Evolutionary conservation across 352 stramenopile genomes (phyloP).

Genomic region (Globisporangium alternatum): DNA sequence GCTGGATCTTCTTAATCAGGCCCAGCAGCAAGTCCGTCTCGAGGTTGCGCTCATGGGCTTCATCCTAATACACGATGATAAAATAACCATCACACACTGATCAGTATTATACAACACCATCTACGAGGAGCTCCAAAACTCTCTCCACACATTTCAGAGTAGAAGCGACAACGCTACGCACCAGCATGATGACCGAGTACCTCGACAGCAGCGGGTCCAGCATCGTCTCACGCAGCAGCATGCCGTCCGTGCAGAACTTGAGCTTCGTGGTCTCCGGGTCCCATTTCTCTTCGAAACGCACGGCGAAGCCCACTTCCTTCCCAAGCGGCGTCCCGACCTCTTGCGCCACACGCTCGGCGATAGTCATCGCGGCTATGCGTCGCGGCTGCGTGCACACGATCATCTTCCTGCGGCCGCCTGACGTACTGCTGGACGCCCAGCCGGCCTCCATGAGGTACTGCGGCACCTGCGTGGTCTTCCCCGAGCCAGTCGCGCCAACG

Average conservation of each 20-base stretch:
- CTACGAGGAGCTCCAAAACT: neutral
- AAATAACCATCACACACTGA: neutral
- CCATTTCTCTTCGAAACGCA: constrained; percentile 98
- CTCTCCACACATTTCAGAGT: too few species aligned
- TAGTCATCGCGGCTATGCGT: constrained; percentile 97
- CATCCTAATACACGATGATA: constrained; percentile 53
- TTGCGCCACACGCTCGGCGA: constrained; percentile 96
- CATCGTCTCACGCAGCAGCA: constrained; percentile 96
- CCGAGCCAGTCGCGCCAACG: constrained; percentile 90
- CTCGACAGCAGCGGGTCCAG: constrained; percentile 67
- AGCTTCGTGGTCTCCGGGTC: constrained; percentile 87
- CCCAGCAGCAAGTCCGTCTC: constrained; percentile 94
- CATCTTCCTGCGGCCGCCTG: constrained; percentile 19
- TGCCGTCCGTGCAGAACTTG: constrained; percentile 99
- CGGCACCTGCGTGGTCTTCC: constrained; percentile 93
- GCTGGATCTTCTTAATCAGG: constrained; percentile 95
- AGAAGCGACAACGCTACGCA: constrained; percentile 18
- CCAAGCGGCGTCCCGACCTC: constrained; percentile 96
- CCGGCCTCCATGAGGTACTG: constrained; percentile 91
- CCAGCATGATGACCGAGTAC: constrained; percentile 84
- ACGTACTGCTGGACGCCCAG: constrained; percentile 43
- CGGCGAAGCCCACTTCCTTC: constrained; percentile 95
- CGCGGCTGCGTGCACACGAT: constrained; percentile 93
- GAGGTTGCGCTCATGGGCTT: constrained; percentile 93
- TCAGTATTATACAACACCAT: neutral